Conservation (phyloP, 2,329 filamentous ascomycete species). For the Claviceps sp. region DNA sequence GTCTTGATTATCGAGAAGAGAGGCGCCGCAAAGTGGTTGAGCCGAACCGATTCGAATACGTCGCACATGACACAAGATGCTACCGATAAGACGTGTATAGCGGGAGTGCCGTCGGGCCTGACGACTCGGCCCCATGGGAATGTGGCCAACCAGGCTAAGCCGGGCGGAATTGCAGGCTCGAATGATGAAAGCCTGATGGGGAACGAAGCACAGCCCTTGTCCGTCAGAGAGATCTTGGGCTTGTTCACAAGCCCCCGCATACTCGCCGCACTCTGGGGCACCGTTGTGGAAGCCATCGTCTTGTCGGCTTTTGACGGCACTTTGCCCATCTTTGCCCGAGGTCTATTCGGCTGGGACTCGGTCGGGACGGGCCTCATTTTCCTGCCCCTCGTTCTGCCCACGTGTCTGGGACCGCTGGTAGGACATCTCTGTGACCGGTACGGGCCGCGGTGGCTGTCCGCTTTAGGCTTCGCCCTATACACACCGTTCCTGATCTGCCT, state of each 20-base stretch:
- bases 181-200: not conserved
- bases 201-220: not conserved
- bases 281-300: constrained; percentile 19
- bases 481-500: constrained; percentile 21
- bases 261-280: constrained; percentile 20
- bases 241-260: constrained; percentile 19
- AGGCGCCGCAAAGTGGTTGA: constrained; percentile 16
- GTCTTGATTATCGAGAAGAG: constrained; percentile 20
- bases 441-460: constrained; percentile 21
- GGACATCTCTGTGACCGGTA: constrained; percentile 20
- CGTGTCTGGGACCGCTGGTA: constrained; percentile 17
- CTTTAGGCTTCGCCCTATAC: constrained; percentile 18
- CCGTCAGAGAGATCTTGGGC: constrained; percentile 10
- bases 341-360: constrained; percentile 19
- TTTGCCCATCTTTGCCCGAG: constrained; percentile 17
- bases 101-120: not conserved
- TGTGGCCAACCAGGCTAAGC: too few relatives aligned
- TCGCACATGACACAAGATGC: not conserved
- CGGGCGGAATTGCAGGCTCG: not conserved
- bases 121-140: too few relatives aligned
- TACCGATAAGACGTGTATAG: not conserved
- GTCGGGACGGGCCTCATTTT: constrained; percentile 22
- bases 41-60: not conserved
- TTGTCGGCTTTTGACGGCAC: constrained; percentile 22
- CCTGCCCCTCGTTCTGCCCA: constrained; percentile 19